Base-by-base conservation (phyloP, 495 filamentous ascomycete species). In the Echria macrotheca region DNA sequence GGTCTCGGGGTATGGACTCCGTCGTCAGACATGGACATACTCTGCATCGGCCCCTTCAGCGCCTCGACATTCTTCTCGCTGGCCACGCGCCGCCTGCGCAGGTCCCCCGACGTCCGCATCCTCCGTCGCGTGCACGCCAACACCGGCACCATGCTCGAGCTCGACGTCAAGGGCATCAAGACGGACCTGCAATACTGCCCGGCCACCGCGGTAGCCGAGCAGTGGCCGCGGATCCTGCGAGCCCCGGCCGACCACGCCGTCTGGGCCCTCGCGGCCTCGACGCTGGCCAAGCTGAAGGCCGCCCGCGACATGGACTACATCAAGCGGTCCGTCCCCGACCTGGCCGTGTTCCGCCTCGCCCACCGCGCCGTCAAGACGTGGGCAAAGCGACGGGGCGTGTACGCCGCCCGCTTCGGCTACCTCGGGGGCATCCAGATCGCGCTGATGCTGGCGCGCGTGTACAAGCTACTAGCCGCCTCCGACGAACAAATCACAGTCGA, bases 151-250 rank as follows among this genome's bases (percentile, higher is more conserved):
- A 78, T 80, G 69, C 63, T 82, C 21, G 76, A 82, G 52, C 58
- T 83, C 4, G 68, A 72, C 41, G 63, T 80, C 21, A 52, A 56
- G 5, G 63, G 56, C 28, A 66, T 82, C 50, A 77, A 65, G 43
- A 65, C 81, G 46, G 75, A 81, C 56, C 59, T 84, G 46, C 79
- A 81, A 42, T 83, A 83, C 56, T 82, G 79, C 55, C 69, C 78
- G 0, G 73, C 79, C 5, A 57, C 69, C 2, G 56, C 64, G 31
- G 49, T 81, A 10, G 66, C 74, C 5, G 61, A 74, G 40, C 65
- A 57, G 21, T 75, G 62, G 61, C 70, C 70, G 6, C 37, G 60
- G 6, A 59, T 60, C 5, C 54, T 73, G 12, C 57, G 42, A 2
- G 17, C 60, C 6, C 64, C 69, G 0, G 35, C 67, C 2, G 59